A percentile compares a stretch with the other conserved stretches of the same genome.
These are phyloP conservation scores for Phanerodontia chrysosporium DNA, from an alignment of 768 basidiomycete genomes.

Conservation along the genomic window DNA sequence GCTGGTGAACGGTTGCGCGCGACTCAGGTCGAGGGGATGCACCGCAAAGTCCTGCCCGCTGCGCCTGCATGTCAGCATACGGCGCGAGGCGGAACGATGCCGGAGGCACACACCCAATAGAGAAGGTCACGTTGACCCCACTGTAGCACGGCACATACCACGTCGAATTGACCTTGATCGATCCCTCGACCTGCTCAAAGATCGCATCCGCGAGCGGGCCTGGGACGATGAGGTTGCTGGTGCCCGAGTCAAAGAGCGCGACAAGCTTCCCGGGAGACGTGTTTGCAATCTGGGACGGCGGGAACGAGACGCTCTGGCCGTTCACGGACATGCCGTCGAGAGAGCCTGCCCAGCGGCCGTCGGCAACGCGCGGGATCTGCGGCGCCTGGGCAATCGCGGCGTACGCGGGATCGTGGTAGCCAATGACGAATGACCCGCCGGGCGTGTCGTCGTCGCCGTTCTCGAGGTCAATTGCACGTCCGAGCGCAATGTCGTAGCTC, in stretches of 20 bases:
- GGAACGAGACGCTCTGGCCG: slow-evolving; percentile 33
- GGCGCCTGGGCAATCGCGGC: slow-evolving; percentile 14
- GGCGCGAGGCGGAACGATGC: no score
- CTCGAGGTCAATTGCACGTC: slow-evolving; percentile 14
- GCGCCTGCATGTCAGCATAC: background rate
- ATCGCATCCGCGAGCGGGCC: slow-evolving; percentile 18
- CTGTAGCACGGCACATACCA: slow-evolving; percentile 26
- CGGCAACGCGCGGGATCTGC: slow-evolving; percentile 31
- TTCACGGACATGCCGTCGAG: slow-evolving; percentile 44
- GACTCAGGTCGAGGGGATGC: slow-evolving; percentile 29
- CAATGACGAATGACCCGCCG: slow-evolving; percentile 22
- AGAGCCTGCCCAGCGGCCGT: slow-evolving; percentile 32
- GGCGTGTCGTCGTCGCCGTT: slow-evolving; percentile 9
- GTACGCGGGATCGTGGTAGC: slow-evolving; percentile 17
- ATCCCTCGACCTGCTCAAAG: slow-evolving; percentile 17
- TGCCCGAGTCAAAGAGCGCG: slow-evolving; percentile 24
- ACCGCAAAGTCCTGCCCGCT: slow-evolving; percentile 17
- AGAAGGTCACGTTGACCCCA: slow-evolving; percentile 24
- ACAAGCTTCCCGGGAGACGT: slow-evolving; percentile 14
- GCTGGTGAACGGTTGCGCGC: background rate
- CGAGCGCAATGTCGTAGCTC: slow-evolving; percentile 21
- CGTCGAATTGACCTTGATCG: slow-evolving; percentile 9
- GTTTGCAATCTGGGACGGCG: background rate
- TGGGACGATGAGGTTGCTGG: slow-evolving; percentile 22
- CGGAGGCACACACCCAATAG: slow-evolving; percentile 18